phyloP scores from a whole-genome alignment of 805 yeast species.

The Jamesozyma rosinii region DNA sequence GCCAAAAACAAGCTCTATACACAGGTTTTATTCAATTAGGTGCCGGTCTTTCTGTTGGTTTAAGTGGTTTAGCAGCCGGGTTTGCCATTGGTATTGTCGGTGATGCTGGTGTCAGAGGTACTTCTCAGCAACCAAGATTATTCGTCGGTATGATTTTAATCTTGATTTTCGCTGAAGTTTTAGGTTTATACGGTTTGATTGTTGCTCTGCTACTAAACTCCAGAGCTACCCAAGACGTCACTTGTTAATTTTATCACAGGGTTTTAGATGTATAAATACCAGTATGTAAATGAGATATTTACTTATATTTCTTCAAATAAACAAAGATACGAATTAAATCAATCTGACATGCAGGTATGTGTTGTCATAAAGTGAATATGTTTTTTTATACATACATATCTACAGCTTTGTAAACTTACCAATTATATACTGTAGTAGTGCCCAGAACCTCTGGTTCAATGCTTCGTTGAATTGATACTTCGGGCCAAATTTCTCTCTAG shows the following conservation, averaged over 20 bases:
- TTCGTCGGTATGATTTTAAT: conserved; percentile 98
- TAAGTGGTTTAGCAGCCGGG: conserved; percentile 96
- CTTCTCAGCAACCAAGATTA: conserved; percentile 95
- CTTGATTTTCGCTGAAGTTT: conserved; percentile 96
- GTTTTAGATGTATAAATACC: too few species aligned
- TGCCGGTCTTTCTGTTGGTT: conserved; percentile 95
- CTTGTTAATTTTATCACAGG: conserved; percentile 42
- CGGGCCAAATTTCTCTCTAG: conserved; percentile 25
- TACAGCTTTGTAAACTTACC: conserved; percentile 4
- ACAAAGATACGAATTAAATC: too few species aligned
- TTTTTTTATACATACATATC: too few species aligned
- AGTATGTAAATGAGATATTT: too few species aligned
- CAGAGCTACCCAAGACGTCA: conserved; percentile 87
- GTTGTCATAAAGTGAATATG: too few species aligned
- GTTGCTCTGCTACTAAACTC: conserved; percentile 97
- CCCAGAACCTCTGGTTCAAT: conserved; percentile 21
- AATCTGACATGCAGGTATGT: too few species aligned
- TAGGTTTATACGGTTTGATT: conserved; percentile 96
- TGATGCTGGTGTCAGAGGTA: conserved; percentile 98
- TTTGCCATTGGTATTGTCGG: conserved; percentile 99
- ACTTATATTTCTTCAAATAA: too few species aligned
- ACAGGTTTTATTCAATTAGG: conserved; percentile 97
- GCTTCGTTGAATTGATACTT: conserved; percentile 16
- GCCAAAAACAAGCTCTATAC: conserved; percentile 85
- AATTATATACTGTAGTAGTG: conserved; percentile 13